These are phyloP conservation scores for Diaporthe capsici DNA, from an alignment of 2,329 filamentous ascomycete species.

Conservation along the genomic window DNA sequence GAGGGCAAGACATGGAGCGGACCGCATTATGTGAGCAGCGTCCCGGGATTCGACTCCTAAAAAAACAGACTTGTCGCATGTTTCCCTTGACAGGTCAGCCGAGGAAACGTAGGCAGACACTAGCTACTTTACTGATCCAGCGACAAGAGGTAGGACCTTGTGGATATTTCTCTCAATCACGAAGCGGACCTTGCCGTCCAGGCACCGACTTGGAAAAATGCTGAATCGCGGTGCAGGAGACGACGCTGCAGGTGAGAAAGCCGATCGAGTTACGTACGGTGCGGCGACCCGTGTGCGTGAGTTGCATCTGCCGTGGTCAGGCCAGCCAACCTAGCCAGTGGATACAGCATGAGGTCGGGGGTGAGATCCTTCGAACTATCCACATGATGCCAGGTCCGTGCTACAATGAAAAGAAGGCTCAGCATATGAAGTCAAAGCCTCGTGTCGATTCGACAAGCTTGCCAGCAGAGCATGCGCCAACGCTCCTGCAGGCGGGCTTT, in stretches of 20 bases:
- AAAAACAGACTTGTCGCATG: not conserved
- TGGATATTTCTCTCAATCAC: not conserved
- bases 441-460: constrained; percentile 8
- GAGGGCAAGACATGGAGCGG: constrained; percentile 9
- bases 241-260: not conserved
- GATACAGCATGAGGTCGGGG: not conserved
- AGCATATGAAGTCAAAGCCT: not conserved
- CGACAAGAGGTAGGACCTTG: not conserved
- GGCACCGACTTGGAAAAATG: not conserved
- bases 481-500: constrained; percentile 29
- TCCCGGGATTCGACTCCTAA: not conserved
- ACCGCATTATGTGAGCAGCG: constrained; percentile 13
- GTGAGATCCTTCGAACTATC: constrained; percentile 22
- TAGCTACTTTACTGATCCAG: not conserved
- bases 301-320: constrained; percentile 10
- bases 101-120: not conserved
- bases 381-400: constrained; percentile 22
- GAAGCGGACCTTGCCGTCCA: not conserved
- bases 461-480: constrained; percentile 21
- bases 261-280: not conserved
- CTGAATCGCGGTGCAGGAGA: not conserved
- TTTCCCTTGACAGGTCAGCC: not conserved
- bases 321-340: not conserved
- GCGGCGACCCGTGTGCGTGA: not conserved
- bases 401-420: not conserved